phyloP scores from a whole-genome alignment of 495 filamentous ascomycete genomes.

The Neurospora sp. region DNA sequence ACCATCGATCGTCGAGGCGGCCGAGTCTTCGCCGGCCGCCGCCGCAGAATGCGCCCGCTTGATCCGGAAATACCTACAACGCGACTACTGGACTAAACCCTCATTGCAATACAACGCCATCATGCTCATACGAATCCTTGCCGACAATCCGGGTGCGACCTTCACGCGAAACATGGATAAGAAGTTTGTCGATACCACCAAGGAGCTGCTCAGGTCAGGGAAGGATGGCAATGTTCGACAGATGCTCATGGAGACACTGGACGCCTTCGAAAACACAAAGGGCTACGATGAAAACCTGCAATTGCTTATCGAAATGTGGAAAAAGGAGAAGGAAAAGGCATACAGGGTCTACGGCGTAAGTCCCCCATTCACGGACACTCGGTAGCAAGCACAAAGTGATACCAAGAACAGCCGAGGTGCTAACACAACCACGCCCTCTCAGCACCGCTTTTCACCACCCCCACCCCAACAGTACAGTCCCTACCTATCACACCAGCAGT shows the following conservation, averaged over 20 bases:
- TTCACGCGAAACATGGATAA: slow-evolving; percentile 81
- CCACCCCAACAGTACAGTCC: not conserved
- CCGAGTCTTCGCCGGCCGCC: slow-evolving; percentile 82
- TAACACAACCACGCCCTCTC: not conserved
- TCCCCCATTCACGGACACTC: too few species aligned
- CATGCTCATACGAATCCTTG: slow-evolving; percentile 88
- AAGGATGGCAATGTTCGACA: slow-evolving; percentile 69
- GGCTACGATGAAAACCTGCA: slow-evolving; percentile 61
- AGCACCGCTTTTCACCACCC: not conserved
- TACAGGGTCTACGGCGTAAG: slow-evolving; percentile 33
- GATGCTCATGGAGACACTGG: slow-evolving; percentile 77
- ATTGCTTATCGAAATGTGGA: slow-evolving; percentile 71
- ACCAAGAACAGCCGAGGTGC: not conserved
- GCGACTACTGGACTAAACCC: slow-evolving; percentile 48
- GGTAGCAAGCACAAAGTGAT: not conserved
- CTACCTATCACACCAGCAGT: not conserved
- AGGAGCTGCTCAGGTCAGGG: slow-evolving; percentile 62
- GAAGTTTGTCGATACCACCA: slow-evolving; percentile 66
- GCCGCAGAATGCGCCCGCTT: slow-evolving; percentile 64
- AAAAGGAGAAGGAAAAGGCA: slow-evolving; percentile 65
- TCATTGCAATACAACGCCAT: slow-evolving; percentile 89
- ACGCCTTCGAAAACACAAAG: slow-evolving; percentile 58
- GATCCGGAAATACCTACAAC: slow-evolving; percentile 73
- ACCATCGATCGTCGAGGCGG: slow-evolving; percentile 87
- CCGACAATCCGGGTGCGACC: slow-evolving; percentile 80